Base-by-base conservation (phyloP, 768 basidiomycete genomes). In the Leccinellum luteum region DNA sequence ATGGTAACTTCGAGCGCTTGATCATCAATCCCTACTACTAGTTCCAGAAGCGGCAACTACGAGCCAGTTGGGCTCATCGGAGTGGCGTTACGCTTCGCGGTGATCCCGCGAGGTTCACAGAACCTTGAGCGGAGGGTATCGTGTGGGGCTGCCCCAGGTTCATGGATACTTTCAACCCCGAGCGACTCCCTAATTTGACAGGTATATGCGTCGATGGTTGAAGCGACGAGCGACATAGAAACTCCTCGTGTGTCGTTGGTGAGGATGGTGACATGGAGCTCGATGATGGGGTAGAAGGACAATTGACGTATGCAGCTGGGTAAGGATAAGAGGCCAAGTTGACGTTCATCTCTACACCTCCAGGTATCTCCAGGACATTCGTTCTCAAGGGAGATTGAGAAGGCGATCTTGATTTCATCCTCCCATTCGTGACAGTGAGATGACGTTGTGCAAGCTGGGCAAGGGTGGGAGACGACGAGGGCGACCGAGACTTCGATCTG, bases 261-360 rank as follows among this genome's bases (percentile, higher is more conserved):
- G 78, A 76, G 38, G 81, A 82, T 43, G 79, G 74, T 8, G 83
- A 84, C 13, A 79, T 64, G 14, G 83, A 81, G 2, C 79, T 76
- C 31, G 84, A 86, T 10, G 86, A 85, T 30, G 81, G 79, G 6
- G 81, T 76, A 17, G 87, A 84, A 4, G 84, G 84, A 54, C 76
- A 81, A 32, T 79, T 81, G 15, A 75, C 75, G 5, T 79, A 82
- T 13, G 78, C 72, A 13, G 67, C 60, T 2, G 70, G 55, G 52
- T 59, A 61, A 19, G 58, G 28, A 54, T 52, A 63, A 41, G 56
- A 56, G 0, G 48, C 54, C 45, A 60, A 13, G 43, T 55, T 58
- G 48, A 54, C 13, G 47, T 53, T 55, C 63, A 54, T 58, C 45
- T 57, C 57, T 57, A 64, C 35, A 13, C 56, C 43, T 28, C 60